Percentiles rank a stretch among this genome's conserved stretches.
phyloP scores from a whole-genome alignment of 148 eudicot species.

The Rhododendron ferrugineum region DNA sequence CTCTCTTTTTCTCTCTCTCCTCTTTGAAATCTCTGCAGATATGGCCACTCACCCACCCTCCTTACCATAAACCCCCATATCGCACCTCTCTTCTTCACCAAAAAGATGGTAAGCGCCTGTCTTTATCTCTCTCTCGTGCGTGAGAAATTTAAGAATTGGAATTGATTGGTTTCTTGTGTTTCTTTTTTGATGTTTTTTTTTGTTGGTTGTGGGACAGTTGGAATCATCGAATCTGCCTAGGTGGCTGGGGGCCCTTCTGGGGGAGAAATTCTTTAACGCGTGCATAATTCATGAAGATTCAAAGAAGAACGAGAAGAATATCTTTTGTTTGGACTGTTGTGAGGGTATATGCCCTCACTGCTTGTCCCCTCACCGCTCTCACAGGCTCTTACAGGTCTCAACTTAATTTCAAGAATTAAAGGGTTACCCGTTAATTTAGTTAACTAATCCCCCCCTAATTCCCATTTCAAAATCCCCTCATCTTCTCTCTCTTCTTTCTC shows the following conservation, averaged over 20 bases:
- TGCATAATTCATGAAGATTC: conserved; percentile 42
- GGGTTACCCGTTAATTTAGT: too few relatives aligned
- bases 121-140: not conserved
- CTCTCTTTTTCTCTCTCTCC: conserved; percentile 1
- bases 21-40: not conserved
- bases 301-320: conserved; percentile 50
- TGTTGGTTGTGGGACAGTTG: conserved; percentile 17
- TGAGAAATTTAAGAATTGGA: not conserved
- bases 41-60: not conserved
- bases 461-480: not conserved
- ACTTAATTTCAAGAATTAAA: too few relatives aligned
- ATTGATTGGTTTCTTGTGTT: not conserved
- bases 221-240: conserved; percentile 22
- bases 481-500: not conserved
- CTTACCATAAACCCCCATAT: not conserved
- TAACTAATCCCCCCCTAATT: not conserved
- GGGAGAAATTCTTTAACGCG: conserved; percentile 42
- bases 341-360: conserved; percentile 46
- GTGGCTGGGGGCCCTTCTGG: conserved; percentile 36
- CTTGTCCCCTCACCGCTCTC: conserved; percentile 30
- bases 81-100: not conserved
- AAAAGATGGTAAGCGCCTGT: not conserved
- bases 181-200: not conserved
- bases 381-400: conserved; percentile 46
- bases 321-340: conserved; percentile 54